phyloP scores from a whole-genome alignment of 306 rosid species.

The Fragaria vesca region DNA sequence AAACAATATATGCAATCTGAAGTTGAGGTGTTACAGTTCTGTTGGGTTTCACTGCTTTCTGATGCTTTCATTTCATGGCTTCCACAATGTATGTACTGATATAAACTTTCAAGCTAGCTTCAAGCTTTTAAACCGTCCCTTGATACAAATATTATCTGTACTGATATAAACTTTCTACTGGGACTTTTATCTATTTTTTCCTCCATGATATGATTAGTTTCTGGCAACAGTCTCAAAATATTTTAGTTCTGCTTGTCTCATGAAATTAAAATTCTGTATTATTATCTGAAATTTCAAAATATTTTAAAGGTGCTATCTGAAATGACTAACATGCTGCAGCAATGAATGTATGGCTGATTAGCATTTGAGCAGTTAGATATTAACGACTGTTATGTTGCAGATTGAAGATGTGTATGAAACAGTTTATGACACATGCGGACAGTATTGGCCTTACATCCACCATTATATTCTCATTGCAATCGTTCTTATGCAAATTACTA shows the following conservation, averaged over 20 bases:
- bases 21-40: background rate
- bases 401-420: slow-evolving; percentile 75
- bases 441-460: slow-evolving; percentile 88
- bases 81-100: background rate
- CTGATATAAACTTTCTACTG: background rate
- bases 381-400: slow-evolving; percentile 45
- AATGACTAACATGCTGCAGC: background rate
- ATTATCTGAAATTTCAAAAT: background rate
- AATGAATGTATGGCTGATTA: background rate
- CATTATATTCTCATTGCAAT: slow-evolving; percentile 67
- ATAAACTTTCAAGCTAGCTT: background rate
- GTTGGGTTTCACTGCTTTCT: background rate
- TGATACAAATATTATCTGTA: background rate
- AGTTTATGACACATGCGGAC: slow-evolving; percentile 75
- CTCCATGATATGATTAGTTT: background rate
- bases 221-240: background rate
- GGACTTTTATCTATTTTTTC: background rate
- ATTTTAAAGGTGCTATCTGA: background rate
- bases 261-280: background rate
- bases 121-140: background rate
- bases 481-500: slow-evolving; percentile 85
- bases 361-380: background rate
- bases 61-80: background rate
- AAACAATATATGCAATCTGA: background rate
- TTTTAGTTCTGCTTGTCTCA: background rate